Percentiles rank a stretch among this genome's conserved stretches.
Conservation (phyloP, 352 stramenopile genomes). For the Phytophthora macrochlamydospora region DNA sequence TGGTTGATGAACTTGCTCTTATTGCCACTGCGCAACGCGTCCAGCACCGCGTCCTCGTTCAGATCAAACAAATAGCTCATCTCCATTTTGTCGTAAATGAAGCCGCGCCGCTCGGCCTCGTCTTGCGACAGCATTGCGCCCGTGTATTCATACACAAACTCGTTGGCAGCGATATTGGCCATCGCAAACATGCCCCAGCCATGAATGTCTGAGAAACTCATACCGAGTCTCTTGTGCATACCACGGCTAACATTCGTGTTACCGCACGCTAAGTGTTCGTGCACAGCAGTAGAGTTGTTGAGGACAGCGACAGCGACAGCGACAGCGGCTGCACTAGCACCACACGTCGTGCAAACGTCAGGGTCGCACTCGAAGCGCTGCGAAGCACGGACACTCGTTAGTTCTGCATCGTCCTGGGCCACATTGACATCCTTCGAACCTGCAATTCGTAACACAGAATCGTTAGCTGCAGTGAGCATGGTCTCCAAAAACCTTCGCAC, state of each 20-base stretch:
- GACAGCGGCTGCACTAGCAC: constrained; percentile 47
- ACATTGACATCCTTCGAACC: constrained; percentile 63
- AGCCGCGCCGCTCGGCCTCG: constrained; percentile 65
- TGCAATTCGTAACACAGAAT: constrained; percentile 11
- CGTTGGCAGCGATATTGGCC: constrained; percentile 41
- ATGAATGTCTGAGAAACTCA: constrained; percentile 56
- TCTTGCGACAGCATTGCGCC: constrained; percentile 65
- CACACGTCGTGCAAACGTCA: constrained; percentile 53
- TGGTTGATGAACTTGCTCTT: constrained; percentile 93
- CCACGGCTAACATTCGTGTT: constrained; percentile 30
- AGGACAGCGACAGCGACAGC: constrained; percentile 3
- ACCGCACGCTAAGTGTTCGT: constrained; percentile 6
- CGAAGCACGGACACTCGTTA: constrained; percentile 54
- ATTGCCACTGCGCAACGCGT: constrained; percentile 91
- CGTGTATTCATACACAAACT: constrained; percentile 72
- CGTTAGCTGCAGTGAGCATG: neutral
- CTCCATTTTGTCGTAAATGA: constrained; percentile 82
- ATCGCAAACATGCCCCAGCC: constrained; percentile 58
- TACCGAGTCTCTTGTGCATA: constrained; percentile 41
- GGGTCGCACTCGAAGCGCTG: constrained; percentile 64
- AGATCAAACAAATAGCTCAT: constrained; percentile 93
- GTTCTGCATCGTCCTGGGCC: constrained; percentile 46
- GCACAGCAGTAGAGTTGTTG: neutral
- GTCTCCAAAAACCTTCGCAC: constrained; percentile 3
- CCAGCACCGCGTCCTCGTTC: constrained; percentile 87